These are phyloP conservation scores for Boletus rufocinnamomeus DNA, from an alignment of 768 basidiomycete species.

Conservation along the genomic window DNA sequence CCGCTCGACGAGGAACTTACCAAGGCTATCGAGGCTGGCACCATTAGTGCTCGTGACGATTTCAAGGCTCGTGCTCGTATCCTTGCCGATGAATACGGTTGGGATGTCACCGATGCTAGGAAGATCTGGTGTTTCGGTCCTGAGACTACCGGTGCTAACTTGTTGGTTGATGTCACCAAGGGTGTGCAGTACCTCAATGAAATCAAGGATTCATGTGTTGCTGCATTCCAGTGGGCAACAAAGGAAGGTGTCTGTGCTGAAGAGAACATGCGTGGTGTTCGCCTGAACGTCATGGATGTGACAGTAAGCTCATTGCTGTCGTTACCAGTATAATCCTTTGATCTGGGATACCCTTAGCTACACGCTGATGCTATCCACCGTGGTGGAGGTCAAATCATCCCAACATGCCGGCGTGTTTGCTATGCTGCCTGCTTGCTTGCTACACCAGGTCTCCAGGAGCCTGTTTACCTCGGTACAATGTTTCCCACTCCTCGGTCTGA, in stretches of 20 bases:
- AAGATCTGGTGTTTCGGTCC: slow-evolving; percentile 99
- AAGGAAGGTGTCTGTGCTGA: slow-evolving; percentile 97
- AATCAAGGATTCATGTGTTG: slow-evolving; percentile 99
- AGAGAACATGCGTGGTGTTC: slow-evolving; percentile 98
- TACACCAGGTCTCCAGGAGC: slow-evolving; percentile 90
- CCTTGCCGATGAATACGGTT: slow-evolving; percentile 94
- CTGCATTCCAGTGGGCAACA: slow-evolving; percentile 99
- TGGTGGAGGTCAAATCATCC: slow-evolving; percentile 98
- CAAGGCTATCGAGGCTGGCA: slow-evolving; percentile 87
- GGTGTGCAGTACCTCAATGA: slow-evolving; percentile 99
- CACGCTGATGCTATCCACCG: slow-evolving; percentile 99
- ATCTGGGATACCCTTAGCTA: slow-evolving; percentile 49
- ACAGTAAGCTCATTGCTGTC: slow-evolving; percentile 56
- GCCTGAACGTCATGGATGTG: slow-evolving; percentile 94
- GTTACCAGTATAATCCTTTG: not conserved
- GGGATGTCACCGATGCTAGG: slow-evolving; percentile 99
- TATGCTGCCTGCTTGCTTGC: slow-evolving; percentile 96
- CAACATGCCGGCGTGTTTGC: slow-evolving; percentile 92
- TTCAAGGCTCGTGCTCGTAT: slow-evolving; percentile 95
- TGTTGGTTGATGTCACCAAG: slow-evolving; percentile 98
- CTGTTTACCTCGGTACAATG: slow-evolving; percentile 81
- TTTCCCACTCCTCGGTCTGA: not conserved
- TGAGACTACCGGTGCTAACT: slow-evolving; percentile 94
- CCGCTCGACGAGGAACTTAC: slow-evolving; percentile 95
- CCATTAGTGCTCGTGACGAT: slow-evolving; percentile 90